A percentile compares a stretch with the other conserved stretches of the same genome.
These are phyloP conservation scores for Lactuca saligna DNA, from an alignment of 129 eudicot genomes.

Conservation along the genomic window DNA sequence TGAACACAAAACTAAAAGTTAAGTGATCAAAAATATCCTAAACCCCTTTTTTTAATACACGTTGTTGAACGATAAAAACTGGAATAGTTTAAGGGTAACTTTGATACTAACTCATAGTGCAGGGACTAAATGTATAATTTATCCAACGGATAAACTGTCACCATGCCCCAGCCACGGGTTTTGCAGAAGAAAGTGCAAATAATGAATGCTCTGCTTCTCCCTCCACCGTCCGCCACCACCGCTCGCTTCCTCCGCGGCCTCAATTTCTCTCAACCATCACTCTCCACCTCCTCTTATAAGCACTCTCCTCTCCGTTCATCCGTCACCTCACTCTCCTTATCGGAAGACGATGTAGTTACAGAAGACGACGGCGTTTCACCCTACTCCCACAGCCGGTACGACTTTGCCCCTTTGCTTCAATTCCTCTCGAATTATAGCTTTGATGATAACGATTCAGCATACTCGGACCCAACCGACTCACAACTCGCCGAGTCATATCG, in stretches of 20 bases:
- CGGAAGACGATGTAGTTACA: constrained; percentile 21
- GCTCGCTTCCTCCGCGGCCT: constrained; percentile 45
- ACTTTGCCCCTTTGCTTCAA: constrained; percentile 78
- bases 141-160: constrained; percentile 37
- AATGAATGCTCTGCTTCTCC: constrained; percentile 61
- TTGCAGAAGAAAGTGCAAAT: constrained; percentile 9
- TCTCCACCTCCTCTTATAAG: constrained; percentile 20
- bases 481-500: constrained; percentile 71
- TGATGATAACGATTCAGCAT: constrained; percentile 6
- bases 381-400: constrained; percentile 52
- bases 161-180: constrained; percentile 30
- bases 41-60: no score
- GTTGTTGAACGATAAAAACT: neutral
- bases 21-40: no score
- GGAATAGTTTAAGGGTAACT: neutral
- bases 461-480: constrained; percentile 46
- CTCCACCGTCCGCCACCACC: constrained; percentile 52
- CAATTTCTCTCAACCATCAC: constrained; percentile 26
- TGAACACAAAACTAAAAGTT: no score
- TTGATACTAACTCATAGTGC: constrained; percentile 4
- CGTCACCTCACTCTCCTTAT: constrained; percentile 35
- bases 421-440: constrained; percentile 54
- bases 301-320: constrained; percentile 27
- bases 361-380: constrained; percentile 43
- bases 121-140: constrained; percentile 14